phyloP scores from a whole-genome alignment of 2,329 filamentous ascomycete species.

The Claviceps lovelessii region DNA sequence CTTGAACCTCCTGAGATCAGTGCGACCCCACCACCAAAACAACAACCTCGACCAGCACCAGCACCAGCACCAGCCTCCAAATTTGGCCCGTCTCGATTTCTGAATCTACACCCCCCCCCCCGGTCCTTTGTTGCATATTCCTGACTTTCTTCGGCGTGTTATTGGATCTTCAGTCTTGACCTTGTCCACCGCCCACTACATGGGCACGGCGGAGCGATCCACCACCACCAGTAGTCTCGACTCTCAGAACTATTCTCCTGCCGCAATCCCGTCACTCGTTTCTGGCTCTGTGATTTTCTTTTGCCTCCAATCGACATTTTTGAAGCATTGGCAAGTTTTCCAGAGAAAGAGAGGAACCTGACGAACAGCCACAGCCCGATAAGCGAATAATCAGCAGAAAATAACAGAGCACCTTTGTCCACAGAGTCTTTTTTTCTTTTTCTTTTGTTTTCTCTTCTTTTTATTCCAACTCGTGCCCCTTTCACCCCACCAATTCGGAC shows the following conservation, averaged over 20 bases:
- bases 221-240: conserved; percentile 1
- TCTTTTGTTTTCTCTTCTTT: not conserved
- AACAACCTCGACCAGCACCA: not conserved
- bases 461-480: not conserved
- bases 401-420: not conserved
- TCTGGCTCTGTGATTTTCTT: not conserved
- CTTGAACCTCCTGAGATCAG: not conserved
- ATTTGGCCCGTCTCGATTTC: not conserved
- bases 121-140: not conserved
- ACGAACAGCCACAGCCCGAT: not conserved
- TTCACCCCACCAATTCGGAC: not conserved
- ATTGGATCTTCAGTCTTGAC: not conserved
- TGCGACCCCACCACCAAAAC: not conserved
- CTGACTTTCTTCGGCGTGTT: not conserved
- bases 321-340: not conserved
- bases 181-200: conserved; percentile 2
- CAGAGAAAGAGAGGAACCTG: not conserved
- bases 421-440: not conserved
- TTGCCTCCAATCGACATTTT: not conserved
- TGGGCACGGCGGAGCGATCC: conserved; percentile 3
- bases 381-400: not conserved
- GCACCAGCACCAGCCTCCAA: too few species aligned
- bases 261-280: conserved; percentile 3
- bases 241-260: not conserved
- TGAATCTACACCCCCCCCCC: not conserved